Percentiles rank a stretch among this genome's conserved stretches.
Conservation (phyloP, 768 basidiomycete species). For the Hortiboletus campestris region DNA sequence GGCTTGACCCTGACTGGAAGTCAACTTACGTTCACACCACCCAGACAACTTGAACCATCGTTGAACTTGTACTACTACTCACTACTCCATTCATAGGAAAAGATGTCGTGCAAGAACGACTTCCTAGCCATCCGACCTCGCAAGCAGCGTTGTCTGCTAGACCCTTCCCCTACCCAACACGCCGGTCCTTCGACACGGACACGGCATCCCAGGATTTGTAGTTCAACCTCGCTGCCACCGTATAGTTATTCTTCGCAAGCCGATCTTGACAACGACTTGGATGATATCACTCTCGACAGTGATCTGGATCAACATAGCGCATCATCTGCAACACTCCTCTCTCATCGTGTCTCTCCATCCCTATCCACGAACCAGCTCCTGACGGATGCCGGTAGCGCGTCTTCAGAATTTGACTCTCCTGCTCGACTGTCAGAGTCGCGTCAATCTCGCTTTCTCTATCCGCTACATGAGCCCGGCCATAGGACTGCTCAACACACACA, state of each 20-base stretch:
- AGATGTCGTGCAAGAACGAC: slow-evolving; percentile 21
- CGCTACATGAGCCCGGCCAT: slow-evolving; percentile 25
- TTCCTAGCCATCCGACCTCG: slow-evolving; percentile 2
- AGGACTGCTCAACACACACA: slow-evolving; percentile 22
- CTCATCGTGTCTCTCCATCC: slow-evolving; percentile 11
- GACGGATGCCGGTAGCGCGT: slow-evolving; percentile 7
- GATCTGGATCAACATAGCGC: slow-evolving; percentile 17
- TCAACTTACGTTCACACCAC: slow-evolving; percentile 29
- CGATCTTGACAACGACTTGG: slow-evolving; percentile 1
- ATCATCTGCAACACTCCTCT: slow-evolving; percentile 25
- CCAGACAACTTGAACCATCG: slow-evolving; percentile 1
- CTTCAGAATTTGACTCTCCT: neutral
- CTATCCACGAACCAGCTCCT: neutral
- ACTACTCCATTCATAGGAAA: slow-evolving; percentile 3
- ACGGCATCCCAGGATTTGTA: slow-evolving; percentile 5
- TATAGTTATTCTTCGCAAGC: neutral
- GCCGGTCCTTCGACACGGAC: slow-evolving; percentile 7
- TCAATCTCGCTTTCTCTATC: slow-evolving; percentile 10
- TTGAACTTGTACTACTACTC: slow-evolving; percentile 26
- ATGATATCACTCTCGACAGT: slow-evolving; percentile 12
- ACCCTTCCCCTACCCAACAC: slow-evolving; percentile 1
- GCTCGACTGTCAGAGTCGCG: slow-evolving; percentile 3
- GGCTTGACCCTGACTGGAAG: slow-evolving; percentile 3
- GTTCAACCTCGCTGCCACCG: slow-evolving; percentile 12
- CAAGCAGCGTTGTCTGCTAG: neutral